Conservation (phyloP, 352 stramenopile species). For the Phytopythium mirpurense region DNA sequence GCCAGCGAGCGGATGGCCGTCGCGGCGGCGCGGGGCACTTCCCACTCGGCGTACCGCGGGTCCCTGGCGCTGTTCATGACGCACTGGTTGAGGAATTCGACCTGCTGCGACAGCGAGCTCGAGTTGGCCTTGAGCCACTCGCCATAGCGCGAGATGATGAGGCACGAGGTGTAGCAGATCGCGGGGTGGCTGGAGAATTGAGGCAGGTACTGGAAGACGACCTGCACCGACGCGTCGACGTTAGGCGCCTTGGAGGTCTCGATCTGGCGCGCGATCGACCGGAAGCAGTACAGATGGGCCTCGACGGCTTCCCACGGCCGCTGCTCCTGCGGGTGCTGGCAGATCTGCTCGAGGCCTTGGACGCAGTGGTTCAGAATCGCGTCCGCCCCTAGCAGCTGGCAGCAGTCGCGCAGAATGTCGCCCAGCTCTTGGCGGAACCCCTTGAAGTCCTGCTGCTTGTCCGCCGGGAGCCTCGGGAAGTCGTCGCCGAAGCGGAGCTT, state of each 20-base stretch:
- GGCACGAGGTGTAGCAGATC: slow-evolving; percentile 82
- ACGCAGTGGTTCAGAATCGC: slow-evolving; percentile 75
- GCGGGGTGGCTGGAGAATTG: slow-evolving; percentile 71
- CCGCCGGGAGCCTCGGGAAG: slow-evolving; percentile 50
- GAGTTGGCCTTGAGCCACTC: slow-evolving; percentile 59
- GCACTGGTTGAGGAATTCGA: slow-evolving; percentile 68
- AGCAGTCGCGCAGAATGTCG: slow-evolving; percentile 79
- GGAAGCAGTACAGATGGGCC: slow-evolving; percentile 78
- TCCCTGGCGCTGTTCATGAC: slow-evolving; percentile 52
- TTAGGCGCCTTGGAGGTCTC: slow-evolving; percentile 24
- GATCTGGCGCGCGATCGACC: slow-evolving; percentile 80
- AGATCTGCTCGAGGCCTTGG: slow-evolving; percentile 62
- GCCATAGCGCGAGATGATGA: slow-evolving; percentile 81
- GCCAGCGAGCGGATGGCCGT: slow-evolving; percentile 67
- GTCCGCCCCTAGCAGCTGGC: slow-evolving; percentile 63
- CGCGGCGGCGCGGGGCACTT: slow-evolving; percentile 65
- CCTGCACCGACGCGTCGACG: slow-evolving; percentile 43
- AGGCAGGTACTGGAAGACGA: slow-evolving; percentile 74
- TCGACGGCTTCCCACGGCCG: slow-evolving; percentile 73
- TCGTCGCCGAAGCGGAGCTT: slow-evolving; percentile 74
- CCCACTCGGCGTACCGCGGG: slow-evolving; percentile 51
- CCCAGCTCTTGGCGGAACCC: slow-evolving; percentile 70
- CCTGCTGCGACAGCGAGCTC: slow-evolving; percentile 38
- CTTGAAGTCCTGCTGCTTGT: slow-evolving; percentile 85
- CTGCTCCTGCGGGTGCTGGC: slow-evolving; percentile 36